A percentile compares a stretch with the other conserved stretches of the same genome.
Conservation (phyloP, 2,329 filamentous ascomycete species). For the Aspergillus jensenii region DNA sequence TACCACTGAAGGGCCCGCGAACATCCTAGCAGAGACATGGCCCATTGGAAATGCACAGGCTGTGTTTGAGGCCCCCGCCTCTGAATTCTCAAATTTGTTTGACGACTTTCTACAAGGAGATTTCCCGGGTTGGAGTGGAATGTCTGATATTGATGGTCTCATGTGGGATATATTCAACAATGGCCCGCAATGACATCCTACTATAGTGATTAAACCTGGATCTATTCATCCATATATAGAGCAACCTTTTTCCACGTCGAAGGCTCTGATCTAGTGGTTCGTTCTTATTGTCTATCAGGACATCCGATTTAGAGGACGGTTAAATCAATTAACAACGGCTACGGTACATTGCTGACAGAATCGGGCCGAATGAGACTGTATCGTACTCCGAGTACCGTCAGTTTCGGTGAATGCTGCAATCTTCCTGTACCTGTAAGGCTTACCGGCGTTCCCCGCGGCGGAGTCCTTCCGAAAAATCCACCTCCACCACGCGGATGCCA, state of each 20-base stretch:
- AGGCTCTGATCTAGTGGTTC: too few relatives aligned
- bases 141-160: slow-evolving; percentile 29
- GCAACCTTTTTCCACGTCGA: too few relatives aligned
- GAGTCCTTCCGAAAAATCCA: not conserved
- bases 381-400: too few relatives aligned
- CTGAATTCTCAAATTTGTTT: slow-evolving; percentile 14
- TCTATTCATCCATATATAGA: too few relatives aligned
- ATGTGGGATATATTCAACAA: slow-evolving; percentile 29
- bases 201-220: not conserved
- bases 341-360: too few relatives aligned
- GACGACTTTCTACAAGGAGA: slow-evolving; percentile 25
- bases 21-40: too few relatives aligned
- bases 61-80: slow-evolving; percentile 13
- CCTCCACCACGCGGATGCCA: slow-evolving; percentile 6
- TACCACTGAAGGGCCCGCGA: not conserved
- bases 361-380: too few relatives aligned
- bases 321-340: too few relatives aligned
- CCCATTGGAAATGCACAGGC: too few relatives aligned
- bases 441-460: not conserved
- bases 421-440: not conserved
- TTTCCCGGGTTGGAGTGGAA: slow-evolving; percentile 25
- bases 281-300: too few relatives aligned
- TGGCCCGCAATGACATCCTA: not conserved
- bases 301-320: too few relatives aligned
- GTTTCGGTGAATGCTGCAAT: too few relatives aligned